phyloP scores from a whole-genome alignment of 164 flowering plant species.

The Vitis cinerea region DNA sequence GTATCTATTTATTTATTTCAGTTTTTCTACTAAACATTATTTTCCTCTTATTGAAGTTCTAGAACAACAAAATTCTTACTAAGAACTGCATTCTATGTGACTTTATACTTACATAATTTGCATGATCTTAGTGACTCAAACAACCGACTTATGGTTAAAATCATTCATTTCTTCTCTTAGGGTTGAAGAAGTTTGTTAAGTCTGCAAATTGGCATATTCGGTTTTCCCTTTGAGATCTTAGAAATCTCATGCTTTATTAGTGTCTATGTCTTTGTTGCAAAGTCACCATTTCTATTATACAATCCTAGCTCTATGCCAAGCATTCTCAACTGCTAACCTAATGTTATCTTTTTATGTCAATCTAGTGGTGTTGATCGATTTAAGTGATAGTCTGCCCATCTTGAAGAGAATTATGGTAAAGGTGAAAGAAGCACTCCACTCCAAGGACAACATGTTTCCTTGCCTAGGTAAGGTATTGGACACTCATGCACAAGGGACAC shows the following conservation, averaged over 20 bases:
- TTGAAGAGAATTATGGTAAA: slow-evolving; percentile 56
- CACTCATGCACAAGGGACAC: too few relatives aligned
- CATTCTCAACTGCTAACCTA: not conserved
- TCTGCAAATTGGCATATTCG: not conserved
- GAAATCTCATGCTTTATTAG: too few relatives aligned
- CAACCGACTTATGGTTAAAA: too few relatives aligned
- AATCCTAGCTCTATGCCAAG: not conserved
- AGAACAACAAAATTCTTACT: not conserved
- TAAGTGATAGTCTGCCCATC: slow-evolving; percentile 68
- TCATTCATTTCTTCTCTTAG: too few relatives aligned
- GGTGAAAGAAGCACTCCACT: slow-evolving; percentile 53
- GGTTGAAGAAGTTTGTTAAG: not conserved
- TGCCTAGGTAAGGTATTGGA: slow-evolving; percentile 44
- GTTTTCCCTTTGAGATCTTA: not conserved
- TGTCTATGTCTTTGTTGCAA: too few relatives aligned
- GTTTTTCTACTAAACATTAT: not conserved
- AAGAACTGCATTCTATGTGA: not conserved
- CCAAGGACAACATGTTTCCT: slow-evolving; percentile 58
- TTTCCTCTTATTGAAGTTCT: not conserved
- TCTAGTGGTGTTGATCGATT: slow-evolving; percentile 67
- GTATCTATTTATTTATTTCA: not conserved
- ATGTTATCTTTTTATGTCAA: slow-evolving; percentile 6
- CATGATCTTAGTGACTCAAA: too few relatives aligned
- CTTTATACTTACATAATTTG: too few relatives aligned
- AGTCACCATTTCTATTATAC: not conserved